phyloP scores from a whole-genome alignment of 345 rosid genomes.

The Laguncularia racemosa region DNA sequence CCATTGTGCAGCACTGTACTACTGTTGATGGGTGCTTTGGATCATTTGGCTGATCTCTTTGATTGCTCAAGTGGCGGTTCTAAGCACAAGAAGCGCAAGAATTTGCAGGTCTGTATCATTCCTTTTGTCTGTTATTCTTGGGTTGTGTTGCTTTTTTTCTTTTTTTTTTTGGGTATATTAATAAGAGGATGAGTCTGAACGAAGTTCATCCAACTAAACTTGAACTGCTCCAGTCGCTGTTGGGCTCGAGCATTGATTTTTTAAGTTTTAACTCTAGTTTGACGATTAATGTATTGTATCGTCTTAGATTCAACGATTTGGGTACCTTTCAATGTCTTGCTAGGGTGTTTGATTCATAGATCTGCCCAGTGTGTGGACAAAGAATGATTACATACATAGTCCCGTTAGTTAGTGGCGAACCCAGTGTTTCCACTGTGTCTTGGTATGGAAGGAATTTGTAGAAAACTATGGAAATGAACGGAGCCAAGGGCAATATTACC shows the following conservation, averaged over 20 bases:
- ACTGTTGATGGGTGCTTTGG: slow-evolving; percentile 70
- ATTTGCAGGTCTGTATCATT: slow-evolving; percentile 53
- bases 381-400: too few relatives aligned
- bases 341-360: too few relatives aligned
- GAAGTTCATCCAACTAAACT: neutral
- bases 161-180: neutral
- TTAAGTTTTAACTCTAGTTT: neutral
- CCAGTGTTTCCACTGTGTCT: too few relatives aligned
- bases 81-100: slow-evolving; percentile 51
- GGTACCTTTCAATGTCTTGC: too few relatives aligned
- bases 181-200: neutral
- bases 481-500: too few relatives aligned
- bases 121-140: neutral
- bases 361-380: too few relatives aligned
- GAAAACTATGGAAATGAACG: too few relatives aligned
- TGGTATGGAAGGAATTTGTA: too few relatives aligned
- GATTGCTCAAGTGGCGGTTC: slow-evolving; percentile 61
- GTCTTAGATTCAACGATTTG: too few relatives aligned
- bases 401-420: too few relatives aligned
- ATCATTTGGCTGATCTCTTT: slow-evolving; percentile 71
- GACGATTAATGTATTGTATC: neutral
- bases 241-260: neutral
- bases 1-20: too few relatives aligned
- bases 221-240: neutral
- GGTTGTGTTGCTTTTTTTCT: neutral